A percentile compares a stretch with the other conserved stretches of the same genome.
Conservation (phyloP, 2,329 filamentous ascomycete genomes). For the Arthrobotrys entomopaga region DNA sequence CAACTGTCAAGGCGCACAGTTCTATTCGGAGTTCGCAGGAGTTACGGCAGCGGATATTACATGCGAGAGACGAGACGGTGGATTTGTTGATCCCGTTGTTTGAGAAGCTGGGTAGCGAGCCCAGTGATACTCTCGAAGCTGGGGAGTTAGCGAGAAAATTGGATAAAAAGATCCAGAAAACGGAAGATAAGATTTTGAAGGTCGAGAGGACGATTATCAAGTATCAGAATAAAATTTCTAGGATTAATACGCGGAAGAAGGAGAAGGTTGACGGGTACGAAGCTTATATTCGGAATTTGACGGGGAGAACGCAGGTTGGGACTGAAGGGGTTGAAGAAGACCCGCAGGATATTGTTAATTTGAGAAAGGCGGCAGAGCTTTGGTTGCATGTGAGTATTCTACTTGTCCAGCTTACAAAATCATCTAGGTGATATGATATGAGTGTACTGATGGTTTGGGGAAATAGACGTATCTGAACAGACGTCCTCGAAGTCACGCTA, state of each 20-base stretch:
- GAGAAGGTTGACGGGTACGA: constrained; percentile 24
- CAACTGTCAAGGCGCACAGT: constrained; percentile 20
- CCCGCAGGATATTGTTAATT: constrained; percentile 5
- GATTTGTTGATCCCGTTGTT: constrained; percentile 40
- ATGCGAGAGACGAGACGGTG: constrained; percentile 44
- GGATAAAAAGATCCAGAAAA: constrained; percentile 17
- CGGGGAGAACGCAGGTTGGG: constrained; percentile 28
- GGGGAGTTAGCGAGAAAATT: constrained; percentile 19
- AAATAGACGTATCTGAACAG: constrained; percentile 42
- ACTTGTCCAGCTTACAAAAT: not conserved
- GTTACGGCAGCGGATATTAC: constrained; percentile 35
- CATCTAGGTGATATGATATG: not conserved
- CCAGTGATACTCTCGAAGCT: constrained; percentile 37
- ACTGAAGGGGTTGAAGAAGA: constrained; percentile 14
- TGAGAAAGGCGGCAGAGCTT: constrained; percentile 46
- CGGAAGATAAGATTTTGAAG: constrained; percentile 29
- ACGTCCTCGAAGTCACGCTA: constrained; percentile 34
- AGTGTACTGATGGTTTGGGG: not conserved
- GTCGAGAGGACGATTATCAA: constrained; percentile 25
- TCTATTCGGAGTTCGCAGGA: constrained; percentile 30
- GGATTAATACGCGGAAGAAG: constrained; percentile 16
- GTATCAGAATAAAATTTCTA: constrained; percentile 19
- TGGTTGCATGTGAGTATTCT: constrained; percentile 46
- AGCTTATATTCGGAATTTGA: constrained; percentile 36
- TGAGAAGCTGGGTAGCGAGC: constrained; percentile 37